Evolutionary conservation across 73 alveolate genomes (phyloP).

Genomic region (Paramecium octaurelia): DNA sequence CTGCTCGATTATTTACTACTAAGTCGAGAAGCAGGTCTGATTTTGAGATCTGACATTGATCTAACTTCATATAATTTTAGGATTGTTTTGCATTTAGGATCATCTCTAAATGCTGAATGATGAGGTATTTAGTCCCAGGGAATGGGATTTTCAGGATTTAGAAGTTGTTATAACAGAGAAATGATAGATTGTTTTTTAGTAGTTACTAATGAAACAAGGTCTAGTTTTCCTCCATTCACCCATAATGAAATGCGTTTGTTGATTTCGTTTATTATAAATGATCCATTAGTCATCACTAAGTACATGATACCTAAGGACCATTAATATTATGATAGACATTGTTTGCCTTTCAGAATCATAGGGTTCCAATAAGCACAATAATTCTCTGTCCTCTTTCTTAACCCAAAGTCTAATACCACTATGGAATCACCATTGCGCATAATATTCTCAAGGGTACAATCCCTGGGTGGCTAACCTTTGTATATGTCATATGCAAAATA

Average conservation of each 20-base stretch:
- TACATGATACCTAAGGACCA: constrained; percentile 14
- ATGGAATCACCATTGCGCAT: constrained; percentile 16
- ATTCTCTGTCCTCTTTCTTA: constrained; percentile 4
- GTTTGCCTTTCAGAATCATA: not conserved
- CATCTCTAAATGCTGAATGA: constrained; percentile 32
- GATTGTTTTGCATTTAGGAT: not conserved
- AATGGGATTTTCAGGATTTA: constrained; percentile 20
- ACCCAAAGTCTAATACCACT: constrained; percentile 1
- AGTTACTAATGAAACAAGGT: not conserved
- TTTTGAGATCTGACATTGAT: not conserved
- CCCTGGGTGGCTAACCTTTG: not conserved
- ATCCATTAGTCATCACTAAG: constrained; percentile 26
- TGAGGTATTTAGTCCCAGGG: constrained; percentile 26
- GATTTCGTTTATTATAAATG: not conserved
- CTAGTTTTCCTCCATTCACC: not conserved
- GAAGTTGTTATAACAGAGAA: not conserved
- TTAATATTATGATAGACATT: not conserved
- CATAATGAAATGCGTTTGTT: not conserved
- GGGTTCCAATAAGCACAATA: constrained; percentile 35
- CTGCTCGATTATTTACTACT: not conserved
- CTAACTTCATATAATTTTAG: not conserved
- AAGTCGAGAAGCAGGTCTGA: not conserved
- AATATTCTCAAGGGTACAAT: constrained; percentile 7
- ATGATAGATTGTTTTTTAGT: not conserved
- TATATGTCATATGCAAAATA: constrained; percentile 15